Conservation (phyloP, 2,329 filamentous ascomycete genomes). For the Waltergamsia citrina region DNA sequence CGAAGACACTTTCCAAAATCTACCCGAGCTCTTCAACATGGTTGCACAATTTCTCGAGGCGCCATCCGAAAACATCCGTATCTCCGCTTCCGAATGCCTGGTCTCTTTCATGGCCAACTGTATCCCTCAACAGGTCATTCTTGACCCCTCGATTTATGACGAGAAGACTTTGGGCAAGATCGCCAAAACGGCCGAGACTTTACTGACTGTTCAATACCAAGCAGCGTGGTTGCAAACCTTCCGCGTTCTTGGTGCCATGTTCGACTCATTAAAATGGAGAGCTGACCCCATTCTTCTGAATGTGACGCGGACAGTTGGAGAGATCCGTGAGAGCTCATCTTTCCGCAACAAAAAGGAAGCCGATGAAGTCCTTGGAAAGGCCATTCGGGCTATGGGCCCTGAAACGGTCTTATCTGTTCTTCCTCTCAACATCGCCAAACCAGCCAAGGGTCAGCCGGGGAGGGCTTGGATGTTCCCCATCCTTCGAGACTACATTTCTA, state of each 20-base stretch:
- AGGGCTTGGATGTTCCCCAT: slow-evolving; percentile 93
- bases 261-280: slow-evolving; percentile 78
- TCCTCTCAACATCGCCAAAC: slow-evolving; percentile 75
- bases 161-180: slow-evolving; percentile 83
- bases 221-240: slow-evolving; percentile 93
- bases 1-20: slow-evolving; percentile 83
- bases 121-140: slow-evolving; percentile 69
- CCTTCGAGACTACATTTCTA: slow-evolving; percentile 79
- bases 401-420: slow-evolving; percentile 73
- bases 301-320: slow-evolving; percentile 71
- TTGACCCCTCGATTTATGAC: slow-evolving; percentile 86
- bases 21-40: slow-evolving; percentile 76
- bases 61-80: slow-evolving; percentile 82
- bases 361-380: slow-evolving; percentile 80
- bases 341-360: slow-evolving; percentile 94
- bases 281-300: slow-evolving; percentile 69
- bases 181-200: slow-evolving; percentile 58
- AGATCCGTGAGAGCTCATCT: slow-evolving; percentile 76
- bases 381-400: slow-evolving; percentile 83
- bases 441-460: slow-evolving; percentile 68
- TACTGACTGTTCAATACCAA: slow-evolving; percentile 87
- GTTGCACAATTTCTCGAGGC: slow-evolving; percentile 77
- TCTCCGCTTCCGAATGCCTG: slow-evolving; percentile 90
- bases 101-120: slow-evolving; percentile 90
- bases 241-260: slow-evolving; percentile 77